Percentiles rank a stretch among this genome's conserved stretches.
These are phyloP conservation scores for Lachancea cidri DNA, from an alignment of 805 yeast species.

Conservation along the genomic window DNA sequence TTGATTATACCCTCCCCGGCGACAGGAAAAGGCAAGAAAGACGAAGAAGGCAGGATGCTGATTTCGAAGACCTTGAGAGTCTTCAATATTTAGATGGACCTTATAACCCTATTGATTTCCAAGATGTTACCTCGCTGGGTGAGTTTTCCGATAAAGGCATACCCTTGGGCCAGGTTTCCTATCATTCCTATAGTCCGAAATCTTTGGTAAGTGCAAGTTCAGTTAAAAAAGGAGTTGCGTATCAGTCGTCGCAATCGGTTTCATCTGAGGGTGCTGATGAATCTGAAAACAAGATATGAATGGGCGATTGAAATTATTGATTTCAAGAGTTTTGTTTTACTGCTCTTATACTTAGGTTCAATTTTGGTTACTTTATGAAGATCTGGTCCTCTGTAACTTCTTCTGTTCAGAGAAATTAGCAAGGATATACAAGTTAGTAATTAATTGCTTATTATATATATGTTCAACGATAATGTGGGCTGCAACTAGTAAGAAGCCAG, in stretches of 20 bases:
- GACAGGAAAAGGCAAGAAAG: slow-evolving; percentile 9
- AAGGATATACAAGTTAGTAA: no score
- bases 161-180: slow-evolving; percentile 3
- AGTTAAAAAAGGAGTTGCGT: not conserved
- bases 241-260: not conserved
- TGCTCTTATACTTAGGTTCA: no score
- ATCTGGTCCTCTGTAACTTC: no score
- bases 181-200: slow-evolving; percentile 1
- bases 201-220: not conserved
- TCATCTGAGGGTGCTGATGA: not conserved
- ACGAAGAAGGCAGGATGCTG: slow-evolving; percentile 2
- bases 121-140: slow-evolving; percentile 4
- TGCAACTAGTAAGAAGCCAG: no score
- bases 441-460: no score
- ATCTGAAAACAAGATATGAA: no score
- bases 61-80: slow-evolving; percentile 4
- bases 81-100: slow-evolving; percentile 3
- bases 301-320: no score
- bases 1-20: slow-evolving; percentile 23
- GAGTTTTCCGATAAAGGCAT: not conserved
- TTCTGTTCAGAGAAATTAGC: no score
- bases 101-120: slow-evolving; percentile 2
- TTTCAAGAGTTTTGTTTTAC: no score
- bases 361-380: no score
- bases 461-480: no score